A percentile compares a stretch with the other conserved stretches of the same genome.
Evolutionary conservation across 2,329 filamentous ascomycete genomes (phyloP).

Genomic region (Fusarium sp.): DNA sequence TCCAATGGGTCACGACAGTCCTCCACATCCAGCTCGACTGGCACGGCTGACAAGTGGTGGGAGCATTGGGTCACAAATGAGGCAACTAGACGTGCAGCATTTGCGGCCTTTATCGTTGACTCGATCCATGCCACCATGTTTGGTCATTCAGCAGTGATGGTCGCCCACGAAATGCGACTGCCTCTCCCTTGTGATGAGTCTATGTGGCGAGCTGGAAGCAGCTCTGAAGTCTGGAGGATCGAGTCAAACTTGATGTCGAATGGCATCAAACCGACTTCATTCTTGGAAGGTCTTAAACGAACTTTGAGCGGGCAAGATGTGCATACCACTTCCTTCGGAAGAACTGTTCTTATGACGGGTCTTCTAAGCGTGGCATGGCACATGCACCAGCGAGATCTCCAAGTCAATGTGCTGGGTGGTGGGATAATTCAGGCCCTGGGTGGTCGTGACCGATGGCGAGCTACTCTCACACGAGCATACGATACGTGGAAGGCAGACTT

Average conservation of each 20-base stretch:
- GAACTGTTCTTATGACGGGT: conserved; percentile 93
- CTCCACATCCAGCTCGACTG: conserved; percentile 68
- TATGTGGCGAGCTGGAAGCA: conserved; percentile 90
- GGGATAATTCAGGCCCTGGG: conserved; percentile 82
- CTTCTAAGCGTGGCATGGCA: conserved; percentile 95
- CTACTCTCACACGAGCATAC: conserved; percentile 85
- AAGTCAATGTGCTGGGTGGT: conserved; percentile 83
- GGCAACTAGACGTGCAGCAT: conserved; percentile 87
- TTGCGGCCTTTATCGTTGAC: conserved; percentile 94
- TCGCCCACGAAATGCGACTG: conserved; percentile 92
- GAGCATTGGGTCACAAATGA: conserved; percentile 96
- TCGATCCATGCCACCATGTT: conserved; percentile 98
- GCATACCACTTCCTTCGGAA: conserved; percentile 90
- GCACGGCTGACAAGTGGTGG: conserved; percentile 91
- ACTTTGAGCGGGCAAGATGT: conserved; percentile 88
- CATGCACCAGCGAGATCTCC: conserved; percentile 95
- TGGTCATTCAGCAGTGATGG: conserved; percentile 96
- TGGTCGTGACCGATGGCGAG: conserved; percentile 90
- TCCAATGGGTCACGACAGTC: conserved; percentile 68
- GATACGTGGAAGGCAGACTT: conserved; percentile 95
- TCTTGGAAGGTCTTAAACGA: conserved; percentile 89
- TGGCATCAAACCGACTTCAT: conserved; percentile 85
- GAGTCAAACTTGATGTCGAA: conserved; percentile 83
- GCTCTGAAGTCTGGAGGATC: conserved; percentile 84
- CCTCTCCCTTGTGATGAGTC: conserved; percentile 92